Base-by-base conservation (phyloP, 163 green algal species). In the Scenedesmus sp. region DNA sequence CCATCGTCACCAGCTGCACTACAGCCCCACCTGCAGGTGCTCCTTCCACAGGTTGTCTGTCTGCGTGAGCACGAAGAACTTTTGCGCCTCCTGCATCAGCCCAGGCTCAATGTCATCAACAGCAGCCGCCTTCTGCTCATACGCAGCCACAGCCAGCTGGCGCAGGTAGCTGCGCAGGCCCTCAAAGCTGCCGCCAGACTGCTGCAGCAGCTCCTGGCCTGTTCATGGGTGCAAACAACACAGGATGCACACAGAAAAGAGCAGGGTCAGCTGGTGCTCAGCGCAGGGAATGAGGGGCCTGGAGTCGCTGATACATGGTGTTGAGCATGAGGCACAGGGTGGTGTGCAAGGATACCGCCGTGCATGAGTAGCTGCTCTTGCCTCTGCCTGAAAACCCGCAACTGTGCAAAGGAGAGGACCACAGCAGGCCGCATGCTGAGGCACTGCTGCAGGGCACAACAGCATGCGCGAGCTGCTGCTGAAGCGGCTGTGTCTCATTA, bases 21-120 rank as follows among this genome's bases (percentile, higher is more conserved):
- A 9, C 62, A 8, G 23, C 13, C 46, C 66, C 77, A 90, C 96
- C 95, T 99, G 97, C 83, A 99, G 94, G 92, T 99, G 98, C 93
- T 99, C 97, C 96, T 99, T 99, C 98, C 98, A 99, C 64, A 99
- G 94, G 94, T 97, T 97, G 95, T 99, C 98, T 6, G 96, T 99
- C 94, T 99, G 97, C 15, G 94, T 96, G 4, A 99, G 96, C 81
- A 99, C 92, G 88, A 99, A 99, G 95, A 97, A 99, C 91, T 92
- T 94, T 91, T 97, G 94, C 60, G 96, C 94, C 90, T 98, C 95
- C 82, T 92, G 88, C 97, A 99, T 98, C 46, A 99, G 95, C 1
- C 97, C 97, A 12, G 92, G 84, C 94, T 99, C 95, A 83, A 97
- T 89, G 12, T 94, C 93, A 23, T 99, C 97, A 55, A 99, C 94